These are phyloP conservation scores for Neonothopanus nambi DNA, from an alignment of 1,284 basidiomycete species.

Conservation along the genomic window DNA sequence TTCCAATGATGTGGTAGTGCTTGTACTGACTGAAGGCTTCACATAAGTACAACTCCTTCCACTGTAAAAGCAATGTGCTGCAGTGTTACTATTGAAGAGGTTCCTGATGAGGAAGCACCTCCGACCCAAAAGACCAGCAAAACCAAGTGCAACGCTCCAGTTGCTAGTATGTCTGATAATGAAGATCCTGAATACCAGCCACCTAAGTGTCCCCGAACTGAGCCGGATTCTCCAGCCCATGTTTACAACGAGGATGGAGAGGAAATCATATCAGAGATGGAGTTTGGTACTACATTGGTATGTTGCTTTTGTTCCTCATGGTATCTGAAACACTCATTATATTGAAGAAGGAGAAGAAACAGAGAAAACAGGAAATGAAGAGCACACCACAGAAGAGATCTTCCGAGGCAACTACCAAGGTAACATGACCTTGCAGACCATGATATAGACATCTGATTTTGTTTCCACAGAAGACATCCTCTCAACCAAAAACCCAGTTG, in stretches of 20 bases:
- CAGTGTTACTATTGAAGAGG: too few relatives aligned
- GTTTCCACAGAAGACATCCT: too few relatives aligned
- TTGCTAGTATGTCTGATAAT: not conserved
- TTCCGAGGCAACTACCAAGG: not conserved
- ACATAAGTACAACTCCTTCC: not conserved
- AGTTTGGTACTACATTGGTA: not conserved
- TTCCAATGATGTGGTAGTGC: too few relatives aligned
- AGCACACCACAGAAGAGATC: not conserved
- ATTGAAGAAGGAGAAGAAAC: not conserved
- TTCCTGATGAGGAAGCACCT: too few relatives aligned
- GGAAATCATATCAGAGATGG: conserved; percentile 9
- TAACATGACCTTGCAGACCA: too few relatives aligned
- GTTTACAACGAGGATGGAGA: conserved; percentile 8
- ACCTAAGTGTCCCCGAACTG: conserved; percentile 3
- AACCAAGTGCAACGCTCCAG: too few relatives aligned
- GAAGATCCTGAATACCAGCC: conserved; percentile 4
- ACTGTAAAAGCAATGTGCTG: too few relatives aligned
- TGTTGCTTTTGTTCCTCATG: not conserved
- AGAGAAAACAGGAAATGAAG: too few relatives aligned
- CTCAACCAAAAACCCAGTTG: too few relatives aligned
- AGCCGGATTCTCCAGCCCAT: not conserved
- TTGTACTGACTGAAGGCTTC: conserved; percentile 2
- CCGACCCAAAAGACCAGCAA: too few relatives aligned
- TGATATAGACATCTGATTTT: too few relatives aligned
- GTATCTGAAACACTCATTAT: not conserved